Evolutionary conservation across 148 eudicot species (phyloP), one percentile per base, ranked within the genome.

Genomic region (Rhododendron griersonianum): DNA sequence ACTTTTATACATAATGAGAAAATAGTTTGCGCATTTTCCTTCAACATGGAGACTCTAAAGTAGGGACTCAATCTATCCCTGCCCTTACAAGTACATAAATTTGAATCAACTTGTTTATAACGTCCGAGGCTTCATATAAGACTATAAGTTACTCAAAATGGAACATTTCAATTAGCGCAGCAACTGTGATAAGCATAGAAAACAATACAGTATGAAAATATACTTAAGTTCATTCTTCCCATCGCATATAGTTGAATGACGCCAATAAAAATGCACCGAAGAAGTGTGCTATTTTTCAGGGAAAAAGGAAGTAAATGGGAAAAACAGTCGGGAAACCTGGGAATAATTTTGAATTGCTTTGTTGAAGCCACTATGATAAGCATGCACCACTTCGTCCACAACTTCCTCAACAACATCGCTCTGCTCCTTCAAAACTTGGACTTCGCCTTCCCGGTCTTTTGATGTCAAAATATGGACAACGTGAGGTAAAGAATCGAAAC

Each of bases 261-360:
- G 18, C 39, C 10, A 80, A 19, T 47, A 80, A 25, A 11, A 48
- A 48, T 47, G 59, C 37, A n/a, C 82, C 2, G n/a, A 45, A 47
- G 45, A 63, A n/a, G 45, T 23, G 18, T 44, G 19, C 13, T 57
- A 37, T 63, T 35, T 30, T 63, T n/a, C 21, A 63, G 65, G 5
- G 18, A 37, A 44, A 65, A 30, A 63, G 61, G 61, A 37, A 74
- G 21, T 7, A 75, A 48, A 85, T 13, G 45, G 73, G 86, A 74
- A 83, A 63, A 65, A 84, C 44, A 51, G 75, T 73, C 19, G 69
- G 65, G 30, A 55, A 84, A 96, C 99, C 99, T 98, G 99, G 41
- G 99, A 98, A 91, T 98, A 98, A 89, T 98, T 98, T 92, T 98
- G 99, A 88, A 98, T 98, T 25, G 99, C 99, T 90, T 94, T 95